Evolutionary conservation across 2,329 filamentous ascomycete species (phyloP).

Genomic region (Rhynchosporium secalis): DNA sequence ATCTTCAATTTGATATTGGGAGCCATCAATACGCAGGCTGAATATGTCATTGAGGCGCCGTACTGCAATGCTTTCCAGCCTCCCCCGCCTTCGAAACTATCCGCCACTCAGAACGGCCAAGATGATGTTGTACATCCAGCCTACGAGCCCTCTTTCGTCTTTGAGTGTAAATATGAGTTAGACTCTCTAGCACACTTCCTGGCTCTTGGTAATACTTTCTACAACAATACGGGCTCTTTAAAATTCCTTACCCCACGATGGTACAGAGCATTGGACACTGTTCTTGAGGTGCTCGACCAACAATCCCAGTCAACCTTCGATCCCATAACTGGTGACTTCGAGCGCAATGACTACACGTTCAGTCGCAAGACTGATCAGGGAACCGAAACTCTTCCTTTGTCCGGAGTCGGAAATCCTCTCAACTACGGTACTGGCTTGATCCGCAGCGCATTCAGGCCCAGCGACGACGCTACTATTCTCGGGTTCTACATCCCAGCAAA

Average conservation of each 20-base stretch:
- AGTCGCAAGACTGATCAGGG: constrained; percentile 75
- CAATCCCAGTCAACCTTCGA: constrained; percentile 84
- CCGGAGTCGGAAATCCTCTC: constrained; percentile 87
- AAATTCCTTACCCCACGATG: constrained; percentile 79
- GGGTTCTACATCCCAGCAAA: constrained; percentile 96
- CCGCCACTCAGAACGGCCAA: constrained; percentile 74
- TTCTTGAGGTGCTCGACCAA: constrained; percentile 72
- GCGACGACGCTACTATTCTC: constrained; percentile 90
- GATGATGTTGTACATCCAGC: constrained; percentile 80
- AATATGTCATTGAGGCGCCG: constrained; percentile 90
- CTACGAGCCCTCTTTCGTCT: constrained; percentile 83
- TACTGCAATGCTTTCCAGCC: constrained; percentile 99
- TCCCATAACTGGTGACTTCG: constrained; percentile 60
- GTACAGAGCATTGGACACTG: constrained; percentile 72
- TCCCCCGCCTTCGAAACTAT: constrained; percentile 76
- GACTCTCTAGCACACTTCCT: constrained; percentile 94
- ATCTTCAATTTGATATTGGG: constrained; percentile 82
- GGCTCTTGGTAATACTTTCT: constrained; percentile 80
- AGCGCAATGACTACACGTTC: constrained; percentile 82
- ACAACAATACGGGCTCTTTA: constrained; percentile 73
- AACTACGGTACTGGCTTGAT: constrained; percentile 81
- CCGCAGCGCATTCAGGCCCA: constrained; percentile 89
- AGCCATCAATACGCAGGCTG: constrained; percentile 92
- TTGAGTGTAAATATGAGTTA: constrained; percentile 98
- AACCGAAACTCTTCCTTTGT: constrained; percentile 85